A percentile compares a stretch with the other conserved stretches of the same genome.
Evolutionary conservation across 2,329 filamentous ascomycete genomes (phyloP).

Genomic region (Calonectria fujianensis): DNA sequence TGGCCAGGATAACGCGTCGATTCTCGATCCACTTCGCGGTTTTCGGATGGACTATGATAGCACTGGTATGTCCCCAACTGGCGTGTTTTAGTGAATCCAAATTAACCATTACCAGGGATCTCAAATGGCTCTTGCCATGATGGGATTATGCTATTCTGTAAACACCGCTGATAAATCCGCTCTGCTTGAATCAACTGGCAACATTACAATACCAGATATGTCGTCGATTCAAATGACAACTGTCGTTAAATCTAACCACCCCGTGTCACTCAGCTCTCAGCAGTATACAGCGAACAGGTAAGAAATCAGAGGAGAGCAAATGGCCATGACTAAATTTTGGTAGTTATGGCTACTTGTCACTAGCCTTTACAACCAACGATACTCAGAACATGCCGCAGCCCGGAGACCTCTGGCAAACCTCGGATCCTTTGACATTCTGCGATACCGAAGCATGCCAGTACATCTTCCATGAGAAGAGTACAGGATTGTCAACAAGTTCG

Average conservation of each 20-base stretch:
- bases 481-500: background rate
- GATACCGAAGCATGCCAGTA: background rate
- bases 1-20: slow-evolving; percentile 1
- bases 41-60: background rate
- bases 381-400: background rate
- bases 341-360: slow-evolving; percentile 17
- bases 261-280: background rate
- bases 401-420: background rate
- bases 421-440: slow-evolving; percentile 11
- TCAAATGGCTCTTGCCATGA: slow-evolving; percentile 9
- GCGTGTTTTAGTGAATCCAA: no score
- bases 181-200: background rate
- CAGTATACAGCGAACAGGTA: slow-evolving; percentile 9
- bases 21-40: slow-evolving; percentile 1
- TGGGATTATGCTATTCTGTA: slow-evolving; percentile 18
- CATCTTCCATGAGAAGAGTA: slow-evolving; percentile 1
- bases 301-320: background rate
- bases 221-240: slow-evolving; percentile 6
- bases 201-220: slow-evolving; percentile 6
- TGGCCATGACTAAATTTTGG: background rate
- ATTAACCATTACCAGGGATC: background rate
- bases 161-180: slow-evolving; percentile 3
- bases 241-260: background rate
- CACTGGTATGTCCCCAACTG: background rate
- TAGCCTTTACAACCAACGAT: background rate